These are phyloP conservation scores for Blastomyces parvus DNA, from an alignment of 2,329 filamentous ascomycete species.

Conservation along the genomic window DNA sequence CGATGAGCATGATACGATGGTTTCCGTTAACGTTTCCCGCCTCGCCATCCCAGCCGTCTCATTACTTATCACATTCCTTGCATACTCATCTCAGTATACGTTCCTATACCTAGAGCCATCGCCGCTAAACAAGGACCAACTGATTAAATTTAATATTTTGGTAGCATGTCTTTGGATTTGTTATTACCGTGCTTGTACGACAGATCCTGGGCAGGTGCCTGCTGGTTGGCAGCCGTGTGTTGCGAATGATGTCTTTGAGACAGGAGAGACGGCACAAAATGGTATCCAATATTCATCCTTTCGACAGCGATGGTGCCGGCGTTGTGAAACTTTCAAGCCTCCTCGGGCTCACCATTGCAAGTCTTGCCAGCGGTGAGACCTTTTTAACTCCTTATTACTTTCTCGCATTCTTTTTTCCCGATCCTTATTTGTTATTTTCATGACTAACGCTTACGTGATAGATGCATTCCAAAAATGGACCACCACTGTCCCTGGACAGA, in stretches of 20 bases:
- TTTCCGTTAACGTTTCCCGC: conserved; percentile 25
- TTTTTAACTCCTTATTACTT: neutral
- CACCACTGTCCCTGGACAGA: conserved; percentile 59
- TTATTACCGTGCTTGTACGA: conserved; percentile 50
- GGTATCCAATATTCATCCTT: conserved; percentile 1
- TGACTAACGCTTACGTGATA: conserved; percentile 19
- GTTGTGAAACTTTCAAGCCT: conserved; percentile 52
- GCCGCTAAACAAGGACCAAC: conserved; percentile 42
- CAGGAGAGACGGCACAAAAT: conserved; percentile 12
- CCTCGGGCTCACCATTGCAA: conserved; percentile 58
- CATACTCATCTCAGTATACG: conserved; percentile 51
- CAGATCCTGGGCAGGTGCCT: conserved; percentile 49
- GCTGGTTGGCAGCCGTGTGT: conserved; percentile 28
- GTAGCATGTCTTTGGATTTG: conserved; percentile 48
- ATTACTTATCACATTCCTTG: conserved; percentile 48
- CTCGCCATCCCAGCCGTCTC: conserved; percentile 48
- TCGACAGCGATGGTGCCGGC: conserved; percentile 49
- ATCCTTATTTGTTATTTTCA: conserved; percentile 12
- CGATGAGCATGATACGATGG: conserved; percentile 15
- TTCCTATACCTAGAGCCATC: conserved; percentile 46
- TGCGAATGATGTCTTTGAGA: neutral
- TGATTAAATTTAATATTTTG: conserved; percentile 47
- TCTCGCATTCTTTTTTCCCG: neutral
- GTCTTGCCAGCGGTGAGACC: conserved; percentile 46
- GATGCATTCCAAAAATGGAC: conserved; percentile 57